Percentiles rank a stretch among this genome's conserved stretches.
Conservation (phyloP, 768 basidiomycete species). For the Lactarius sanguifluus region DNA sequence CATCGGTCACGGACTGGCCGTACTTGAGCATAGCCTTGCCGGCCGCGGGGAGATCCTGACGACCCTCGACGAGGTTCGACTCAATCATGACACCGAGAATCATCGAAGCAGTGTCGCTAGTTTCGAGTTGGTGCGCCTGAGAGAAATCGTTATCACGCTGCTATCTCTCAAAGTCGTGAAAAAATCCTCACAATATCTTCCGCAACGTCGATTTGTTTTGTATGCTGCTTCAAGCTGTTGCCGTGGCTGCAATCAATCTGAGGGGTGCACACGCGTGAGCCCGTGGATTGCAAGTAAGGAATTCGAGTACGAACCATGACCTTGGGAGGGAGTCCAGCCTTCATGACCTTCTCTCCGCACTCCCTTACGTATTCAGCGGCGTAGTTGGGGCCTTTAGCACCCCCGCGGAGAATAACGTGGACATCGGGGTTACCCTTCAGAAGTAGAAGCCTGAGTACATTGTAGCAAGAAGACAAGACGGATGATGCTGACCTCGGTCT, state of each 20-base stretch:
- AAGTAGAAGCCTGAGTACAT: constrained; percentile 1
- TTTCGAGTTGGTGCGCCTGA: constrained; percentile 72
- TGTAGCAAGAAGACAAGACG: background rate
- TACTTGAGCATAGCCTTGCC: constrained; percentile 75
- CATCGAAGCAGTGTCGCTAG: constrained; percentile 61
- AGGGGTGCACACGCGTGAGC: background rate
- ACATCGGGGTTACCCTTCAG: constrained; percentile 85
- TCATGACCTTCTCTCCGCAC: constrained; percentile 68
- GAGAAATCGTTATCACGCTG: constrained; percentile 28
- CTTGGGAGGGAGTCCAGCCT: constrained; percentile 74
- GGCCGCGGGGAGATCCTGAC: constrained; percentile 75
- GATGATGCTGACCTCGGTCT: constrained; percentile 65
- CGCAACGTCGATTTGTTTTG: constrained; percentile 84
- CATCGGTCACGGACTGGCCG: constrained; percentile 87
- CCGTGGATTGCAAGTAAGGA: constrained; percentile 1
- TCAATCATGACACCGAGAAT: constrained; percentile 98
- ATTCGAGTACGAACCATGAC: constrained; percentile 68
- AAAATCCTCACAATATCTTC: constrained; percentile 73
- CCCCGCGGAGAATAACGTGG: constrained; percentile 93
- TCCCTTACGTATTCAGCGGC: constrained; percentile 74
- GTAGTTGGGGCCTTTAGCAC: constrained; percentile 88
- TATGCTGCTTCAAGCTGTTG: constrained; percentile 90
- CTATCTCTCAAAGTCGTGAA: constrained; percentile 12
- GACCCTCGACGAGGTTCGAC: constrained; percentile 84
- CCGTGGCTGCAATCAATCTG: constrained; percentile 98